Base-by-base conservation (phyloP, 805 yeast genomes). In the Myxozyma melibiosi region DNA sequence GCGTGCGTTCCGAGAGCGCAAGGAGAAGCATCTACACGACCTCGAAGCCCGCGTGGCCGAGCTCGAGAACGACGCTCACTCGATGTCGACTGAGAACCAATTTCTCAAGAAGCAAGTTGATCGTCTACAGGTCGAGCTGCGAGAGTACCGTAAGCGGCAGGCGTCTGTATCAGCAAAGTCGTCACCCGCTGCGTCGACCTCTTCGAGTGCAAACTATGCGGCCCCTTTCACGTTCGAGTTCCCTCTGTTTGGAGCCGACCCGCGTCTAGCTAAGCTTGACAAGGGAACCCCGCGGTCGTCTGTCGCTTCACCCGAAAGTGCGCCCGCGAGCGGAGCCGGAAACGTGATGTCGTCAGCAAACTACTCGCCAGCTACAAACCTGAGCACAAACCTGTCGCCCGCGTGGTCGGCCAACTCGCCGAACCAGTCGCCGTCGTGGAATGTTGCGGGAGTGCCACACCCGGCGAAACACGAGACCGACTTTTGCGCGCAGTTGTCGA, bases 1-100 rank as follows among this genome's bases (percentile, higher is more conserved):
- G 73, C 78, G 98, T 53, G 98, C 98, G 5, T 92, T 90, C 73
- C 78, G 98, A 55, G 98, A 94, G 73, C 82, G 98, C 59, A 92
- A 92, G 71, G 98, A 92, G 71, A 79, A 79, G 49, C 89, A 88
- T 68, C 81, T 94, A 84, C 82, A 83, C 68, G 96, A 90, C 63
- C 77, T 92, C 60, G 97, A 91, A 70, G 84, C 83, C 45, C 84
- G 88, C 65, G 96, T 92, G 13, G 73, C 78, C 49, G 71, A 75
- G 63, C 78, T 92, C 64, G 97, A 94, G 71, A 80, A 80, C 62
- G 87, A 85, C 64, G 85, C 85, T 57, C 74, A 83, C 54, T 82
- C 83, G 62, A 86, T 86, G 50, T 77, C 79, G 24, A 80, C 87
- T 27, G 96, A 91, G 69, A 78, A 85, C 39, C 87, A 86, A 65